These are phyloP conservation scores for Cyberlindnera veronae DNA, from an alignment of 805 yeast genomes.

Conservation along the genomic window DNA sequence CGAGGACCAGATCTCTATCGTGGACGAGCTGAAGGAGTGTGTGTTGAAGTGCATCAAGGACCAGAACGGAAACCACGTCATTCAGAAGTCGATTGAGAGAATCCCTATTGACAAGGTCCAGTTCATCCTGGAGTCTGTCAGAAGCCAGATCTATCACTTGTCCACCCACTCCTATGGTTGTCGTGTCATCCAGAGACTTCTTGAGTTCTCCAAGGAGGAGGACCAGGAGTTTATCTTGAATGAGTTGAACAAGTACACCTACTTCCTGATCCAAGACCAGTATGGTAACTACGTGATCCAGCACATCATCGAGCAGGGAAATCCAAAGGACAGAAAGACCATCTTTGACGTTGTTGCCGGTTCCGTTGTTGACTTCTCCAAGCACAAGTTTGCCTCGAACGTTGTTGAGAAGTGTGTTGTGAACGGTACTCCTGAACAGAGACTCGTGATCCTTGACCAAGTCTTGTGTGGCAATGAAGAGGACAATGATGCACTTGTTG, in stretches of 20 bases:
- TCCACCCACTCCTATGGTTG: slow-evolving; percentile 98
- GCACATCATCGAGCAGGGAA: slow-evolving; percentile 86
- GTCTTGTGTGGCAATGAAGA: slow-evolving; percentile 52
- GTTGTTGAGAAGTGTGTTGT: slow-evolving; percentile 93
- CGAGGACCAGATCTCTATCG: slow-evolving; percentile 62
- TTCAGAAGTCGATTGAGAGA: slow-evolving; percentile 89
- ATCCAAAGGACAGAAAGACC: slow-evolving; percentile 50
- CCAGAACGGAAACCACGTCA: slow-evolving; percentile 97
- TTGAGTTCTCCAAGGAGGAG: slow-evolving; percentile 67
- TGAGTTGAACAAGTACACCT: slow-evolving; percentile 70
- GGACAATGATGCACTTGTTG: slow-evolving; percentile 40
- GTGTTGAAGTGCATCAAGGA: slow-evolving; percentile 77
- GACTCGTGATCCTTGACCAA: slow-evolving; percentile 58
- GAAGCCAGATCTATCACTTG: slow-evolving; percentile 70
- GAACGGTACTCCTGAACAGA: slow-evolving; percentile 62
- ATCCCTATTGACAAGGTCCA: slow-evolving; percentile 68
- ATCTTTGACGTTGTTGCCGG: slow-evolving; percentile 69
- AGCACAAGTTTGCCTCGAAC: slow-evolving; percentile 95
- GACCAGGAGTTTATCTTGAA: slow-evolving; percentile 66
- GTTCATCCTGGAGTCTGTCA: slow-evolving; percentile 70
- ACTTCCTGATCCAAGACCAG: slow-evolving; percentile 85
- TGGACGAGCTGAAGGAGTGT: slow-evolving; percentile 63
- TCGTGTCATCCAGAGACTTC: slow-evolving; percentile 87
- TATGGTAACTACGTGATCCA: slow-evolving; percentile 98
- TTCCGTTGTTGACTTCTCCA: slow-evolving; percentile 76